These are phyloP conservation scores for Saccharata proteae DNA, from an alignment of 2,329 filamentous ascomycete species.

Conservation along the genomic window DNA sequence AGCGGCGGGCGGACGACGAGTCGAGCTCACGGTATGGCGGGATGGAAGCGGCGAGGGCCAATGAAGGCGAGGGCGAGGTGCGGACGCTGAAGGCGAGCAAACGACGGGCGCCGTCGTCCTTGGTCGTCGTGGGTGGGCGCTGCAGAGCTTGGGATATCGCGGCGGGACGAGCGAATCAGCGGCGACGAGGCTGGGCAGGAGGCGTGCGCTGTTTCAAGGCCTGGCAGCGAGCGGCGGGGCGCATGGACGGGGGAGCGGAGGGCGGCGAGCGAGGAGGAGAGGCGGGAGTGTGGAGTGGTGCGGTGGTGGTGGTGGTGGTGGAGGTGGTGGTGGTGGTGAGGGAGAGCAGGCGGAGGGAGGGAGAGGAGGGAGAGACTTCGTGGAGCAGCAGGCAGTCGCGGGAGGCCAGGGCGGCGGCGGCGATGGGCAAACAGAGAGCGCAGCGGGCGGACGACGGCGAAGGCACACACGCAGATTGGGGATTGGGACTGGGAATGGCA, in stretches of 20 bases:
- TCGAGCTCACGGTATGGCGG: constrained; percentile 5
- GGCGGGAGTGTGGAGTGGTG: background rate
- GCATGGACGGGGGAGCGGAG: background rate
- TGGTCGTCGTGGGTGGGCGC: constrained; percentile 9
- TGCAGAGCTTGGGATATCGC: constrained; percentile 8
- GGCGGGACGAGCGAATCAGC: constrained; percentile 5
- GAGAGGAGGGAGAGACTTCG: no score
- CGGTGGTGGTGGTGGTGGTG: background rate
- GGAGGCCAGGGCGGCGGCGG: no score
- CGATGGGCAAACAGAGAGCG: no score
- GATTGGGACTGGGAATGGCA: no score
- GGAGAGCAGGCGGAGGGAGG: no score
- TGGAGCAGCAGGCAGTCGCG: no score
- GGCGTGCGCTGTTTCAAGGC: no score
- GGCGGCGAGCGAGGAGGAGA: background rate
- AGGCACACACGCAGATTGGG: no score
- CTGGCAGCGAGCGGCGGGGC: no score
- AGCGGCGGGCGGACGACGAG: constrained; percentile 4
- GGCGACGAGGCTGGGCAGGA: no score
- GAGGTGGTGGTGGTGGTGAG: background rate
- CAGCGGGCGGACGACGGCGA: no score
- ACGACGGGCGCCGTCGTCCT: constrained; percentile 7
- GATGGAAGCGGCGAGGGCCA: constrained; percentile 7
- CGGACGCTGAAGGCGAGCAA: constrained; percentile 6
- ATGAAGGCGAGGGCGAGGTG: constrained; percentile 3